Evolutionary conservation across 306 rosid genomes (phyloP), one percentile per base, ranked within the genome.

Genomic region (peach (Prunus persica)): DNA sequence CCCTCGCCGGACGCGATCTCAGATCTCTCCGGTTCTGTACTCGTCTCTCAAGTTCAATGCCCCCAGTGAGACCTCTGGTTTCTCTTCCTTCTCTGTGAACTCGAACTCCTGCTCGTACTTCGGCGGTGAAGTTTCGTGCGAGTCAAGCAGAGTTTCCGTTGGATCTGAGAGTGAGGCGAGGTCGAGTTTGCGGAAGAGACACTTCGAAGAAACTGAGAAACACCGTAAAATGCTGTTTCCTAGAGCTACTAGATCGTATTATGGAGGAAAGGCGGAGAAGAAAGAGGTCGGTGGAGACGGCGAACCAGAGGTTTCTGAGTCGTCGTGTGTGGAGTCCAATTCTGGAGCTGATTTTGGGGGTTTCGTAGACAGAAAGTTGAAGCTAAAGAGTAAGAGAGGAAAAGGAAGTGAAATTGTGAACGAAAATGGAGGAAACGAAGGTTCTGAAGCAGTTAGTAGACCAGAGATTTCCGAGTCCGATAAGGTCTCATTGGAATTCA

Each of bases 311-410:
- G 81, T 81, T 4, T 89, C 97, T 0, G 93, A 90, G 73, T 80
- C 86, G 60, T 92, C 99, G 54, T 95, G 97, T 16, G 99, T 92
- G 78, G 97, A 92, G 65, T 95, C 99, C 3, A 90, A 67, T 77
- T 86, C 86, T 25, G 86, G 89, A 50, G 81, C 78, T 65, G 79
- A 34, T 58, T 79, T 76, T 73, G 84, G 51, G 18, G 58, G 27
- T 67, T 14, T 62, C 6, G 57, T 66, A 14, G 75, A 68, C 56
- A 83, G 83, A 28, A 88, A 65, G 67, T 69, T 83, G 70, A 87
- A 83, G 75, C 78, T 79, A 64, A 92, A 90, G 81, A 74, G 65
- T 27, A 70, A 70, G n/a, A 78, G 72, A 3, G 80, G 80, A 78
- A 84, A 67, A 50, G 81, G 71, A 52, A 46, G 11, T 61, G 78